These are phyloP conservation scores for Coemansia sp. DNA, from an alignment of 192 early-diverging fungal genomes.

Conservation along the genomic window DNA sequence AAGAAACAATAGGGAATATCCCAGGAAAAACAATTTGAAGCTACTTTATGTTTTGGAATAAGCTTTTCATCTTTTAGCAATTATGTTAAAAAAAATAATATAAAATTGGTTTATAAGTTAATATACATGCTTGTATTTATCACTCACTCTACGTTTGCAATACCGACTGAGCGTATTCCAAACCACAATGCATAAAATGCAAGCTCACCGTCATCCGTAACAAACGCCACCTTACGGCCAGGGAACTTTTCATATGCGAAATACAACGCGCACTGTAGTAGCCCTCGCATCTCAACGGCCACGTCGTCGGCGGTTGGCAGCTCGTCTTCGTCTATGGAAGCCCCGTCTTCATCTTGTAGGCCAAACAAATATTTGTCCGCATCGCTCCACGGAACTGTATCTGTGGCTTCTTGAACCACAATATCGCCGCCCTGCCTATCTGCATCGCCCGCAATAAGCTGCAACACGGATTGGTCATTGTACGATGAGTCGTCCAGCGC, in stretches of 20 bases:
- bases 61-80: no score
- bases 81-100: no score
- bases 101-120: no score
- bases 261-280: conserved; percentile 22
- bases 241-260: conserved; percentile 7
- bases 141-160: no score
- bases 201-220: conserved; percentile 33
- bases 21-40: no score
- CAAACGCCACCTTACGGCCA: conserved; percentile 4
- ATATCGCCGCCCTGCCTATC: not conserved
- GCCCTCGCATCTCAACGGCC: conserved; percentile 18
- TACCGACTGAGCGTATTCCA: no score
- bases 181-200: conserved; percentile 47
- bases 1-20: no score
- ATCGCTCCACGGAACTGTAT: conserved; percentile 11
- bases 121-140: no score
- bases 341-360: not conserved
- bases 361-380: conserved; percentile 14
- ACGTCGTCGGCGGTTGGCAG: conserved; percentile 33
- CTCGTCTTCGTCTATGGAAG: conserved; percentile 17
- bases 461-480: not conserved
- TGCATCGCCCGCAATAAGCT: not conserved
- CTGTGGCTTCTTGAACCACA: not conserved
- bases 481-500: not conserved
- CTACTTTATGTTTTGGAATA: no score